A percentile compares a stretch with the other conserved stretches of the same genome.
Evolutionary conservation across 2,329 filamentous ascomycete genomes (phyloP).

Genomic region (Chaetomiaceae sp.): DNA sequence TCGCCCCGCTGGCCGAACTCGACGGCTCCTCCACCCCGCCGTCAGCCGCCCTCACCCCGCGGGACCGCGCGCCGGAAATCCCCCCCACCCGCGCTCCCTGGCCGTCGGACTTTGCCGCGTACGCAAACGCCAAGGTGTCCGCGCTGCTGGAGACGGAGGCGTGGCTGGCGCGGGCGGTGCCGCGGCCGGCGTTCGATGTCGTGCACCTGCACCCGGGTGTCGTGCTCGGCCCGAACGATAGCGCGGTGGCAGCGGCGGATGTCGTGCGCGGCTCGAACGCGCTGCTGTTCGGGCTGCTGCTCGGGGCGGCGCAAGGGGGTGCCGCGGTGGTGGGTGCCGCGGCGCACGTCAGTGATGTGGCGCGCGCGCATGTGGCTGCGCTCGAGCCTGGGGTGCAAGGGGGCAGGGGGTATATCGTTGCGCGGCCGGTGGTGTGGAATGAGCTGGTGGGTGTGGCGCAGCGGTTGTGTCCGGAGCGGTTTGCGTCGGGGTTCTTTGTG

Average conservation of each 20-base stretch:
- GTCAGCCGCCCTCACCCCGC: not conserved
- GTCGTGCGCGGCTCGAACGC: constrained; percentile 32
- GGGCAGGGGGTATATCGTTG: constrained; percentile 30
- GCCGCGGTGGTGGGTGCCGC: constrained; percentile 22
- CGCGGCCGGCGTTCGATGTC: constrained; percentile 33
- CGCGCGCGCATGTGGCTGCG: constrained; percentile 33
- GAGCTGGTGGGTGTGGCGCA: constrained; percentile 34
- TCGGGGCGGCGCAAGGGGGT: constrained; percentile 26
- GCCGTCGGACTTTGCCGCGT: constrained; percentile 29
- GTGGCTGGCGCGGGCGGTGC: constrained; percentile 28
- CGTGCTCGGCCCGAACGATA: constrained; percentile 33
- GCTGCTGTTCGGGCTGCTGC: constrained; percentile 30
- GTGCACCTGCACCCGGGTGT: constrained; percentile 33
- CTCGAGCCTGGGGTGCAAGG: constrained; percentile 29
- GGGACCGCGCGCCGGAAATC: not conserved
- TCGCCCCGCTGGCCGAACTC: constrained; percentile 20
- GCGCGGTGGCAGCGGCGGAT: constrained; percentile 24
- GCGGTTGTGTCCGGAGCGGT: constrained; percentile 26
- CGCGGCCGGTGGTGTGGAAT: constrained; percentile 31
- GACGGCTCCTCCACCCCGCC: constrained; percentile 5
- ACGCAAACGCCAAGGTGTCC: constrained; percentile 32
- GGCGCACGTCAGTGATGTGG: constrained; percentile 36
- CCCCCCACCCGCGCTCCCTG: not conserved
- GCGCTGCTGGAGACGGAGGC: constrained; percentile 30
- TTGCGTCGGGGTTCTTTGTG: constrained; percentile 25